A percentile compares a stretch with the other conserved stretches of the same genome.
These are phyloP conservation scores for Baorangia bicolor DNA, from an alignment of 768 basidiomycete genomes.

Conservation along the genomic window DNA sequence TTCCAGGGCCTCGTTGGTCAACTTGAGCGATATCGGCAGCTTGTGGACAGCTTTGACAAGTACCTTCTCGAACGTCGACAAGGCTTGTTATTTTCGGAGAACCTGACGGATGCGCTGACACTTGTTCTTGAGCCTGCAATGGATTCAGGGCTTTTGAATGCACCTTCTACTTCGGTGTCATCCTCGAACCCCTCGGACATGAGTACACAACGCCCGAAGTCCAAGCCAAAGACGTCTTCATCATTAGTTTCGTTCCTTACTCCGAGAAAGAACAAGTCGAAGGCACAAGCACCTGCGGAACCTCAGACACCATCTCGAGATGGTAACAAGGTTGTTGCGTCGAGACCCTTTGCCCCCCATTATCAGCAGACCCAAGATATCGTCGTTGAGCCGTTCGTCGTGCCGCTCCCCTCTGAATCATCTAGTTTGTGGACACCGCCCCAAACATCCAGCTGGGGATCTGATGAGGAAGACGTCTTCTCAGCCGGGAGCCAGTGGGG, in stretches of 20 bases:
- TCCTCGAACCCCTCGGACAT: conserved; percentile 32
- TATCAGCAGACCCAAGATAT: conserved; percentile 77
- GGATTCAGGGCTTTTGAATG: conserved; percentile 33
- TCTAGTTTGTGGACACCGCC: conserved; percentile 65
- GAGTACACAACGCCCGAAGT: conserved; percentile 41
- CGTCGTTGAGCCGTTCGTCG: conserved; percentile 67
- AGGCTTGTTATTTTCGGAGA: conserved; percentile 89
- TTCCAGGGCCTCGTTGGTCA: conserved; percentile 79
- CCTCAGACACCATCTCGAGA: conserved; percentile 47
- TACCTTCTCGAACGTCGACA: conserved; percentile 83
- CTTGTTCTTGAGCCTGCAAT: conserved; percentile 64
- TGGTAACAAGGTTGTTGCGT: conserved; percentile 44
- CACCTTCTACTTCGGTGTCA: conserved; percentile 22
- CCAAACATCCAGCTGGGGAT: conserved; percentile 48
- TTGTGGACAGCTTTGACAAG: conserved; percentile 79
- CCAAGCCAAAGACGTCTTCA: conserved; percentile 54
- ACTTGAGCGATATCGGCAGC: conserved; percentile 74
- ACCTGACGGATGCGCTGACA: conserved; percentile 84
- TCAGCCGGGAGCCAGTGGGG: conserved; percentile 45
- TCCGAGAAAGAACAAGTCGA: conserved; percentile 65
- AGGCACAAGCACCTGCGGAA: conserved; percentile 34
- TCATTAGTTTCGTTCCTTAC: conserved; percentile 78
- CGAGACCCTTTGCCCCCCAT: conserved; percentile 83
- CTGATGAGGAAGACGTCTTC: conserved; percentile 75
- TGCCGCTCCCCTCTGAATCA: conserved; percentile 46